A percentile compares a stretch with the other conserved stretches of the same genome.
These are phyloP conservation scores for Spergularia bocconei DNA, from an alignment of 148 eudicot genomes.

Conservation along the genomic window DNA sequence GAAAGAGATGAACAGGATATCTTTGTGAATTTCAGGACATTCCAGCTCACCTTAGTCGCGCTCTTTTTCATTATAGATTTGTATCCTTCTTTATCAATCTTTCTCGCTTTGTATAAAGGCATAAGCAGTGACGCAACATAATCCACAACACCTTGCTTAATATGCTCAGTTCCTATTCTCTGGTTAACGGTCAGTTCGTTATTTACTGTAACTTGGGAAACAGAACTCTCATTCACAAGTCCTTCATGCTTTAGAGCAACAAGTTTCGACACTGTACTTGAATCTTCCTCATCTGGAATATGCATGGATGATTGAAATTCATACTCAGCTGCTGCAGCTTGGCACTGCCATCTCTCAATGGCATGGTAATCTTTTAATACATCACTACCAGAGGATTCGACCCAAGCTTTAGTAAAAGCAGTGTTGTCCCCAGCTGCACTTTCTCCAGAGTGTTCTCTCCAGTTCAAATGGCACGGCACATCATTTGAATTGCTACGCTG, in stretches of 20 bases:
- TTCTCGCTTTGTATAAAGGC: constrained; percentile 94
- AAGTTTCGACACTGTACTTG: constrained; percentile 49
- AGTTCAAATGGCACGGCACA: constrained; percentile 49
- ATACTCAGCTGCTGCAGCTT: constrained; percentile 95
- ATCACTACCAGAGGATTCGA: constrained; percentile 71
- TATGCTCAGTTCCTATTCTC: constrained; percentile 62
- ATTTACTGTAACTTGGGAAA: constrained; percentile 82
- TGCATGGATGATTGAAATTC: constrained; percentile 54
- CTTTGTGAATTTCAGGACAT: not conserved
- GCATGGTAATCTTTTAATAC: constrained; percentile 86
- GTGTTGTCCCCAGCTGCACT: constrained; percentile 72
- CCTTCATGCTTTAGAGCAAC: constrained; percentile 40
- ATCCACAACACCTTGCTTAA: constrained; percentile 88
- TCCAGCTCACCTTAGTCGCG: constrained; percentile 77
- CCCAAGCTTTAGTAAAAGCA: constrained; percentile 95
- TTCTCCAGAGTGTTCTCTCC: constrained; percentile 84
- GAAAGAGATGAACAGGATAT: not conserved
- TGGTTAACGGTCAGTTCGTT: constrained; percentile 61
- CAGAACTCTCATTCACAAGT: constrained; percentile 60
- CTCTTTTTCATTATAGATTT: constrained; percentile 97
- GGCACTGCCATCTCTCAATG: constrained; percentile 98
- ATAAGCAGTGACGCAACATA: constrained; percentile 88
- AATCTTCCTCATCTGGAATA: constrained; percentile 76
- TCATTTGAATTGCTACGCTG: constrained; percentile 86
- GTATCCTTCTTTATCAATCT: constrained; percentile 86